phyloP scores from a whole-genome alignment of 2,329 filamentous ascomycete genomes.

The Penicillium sp. region DNA sequence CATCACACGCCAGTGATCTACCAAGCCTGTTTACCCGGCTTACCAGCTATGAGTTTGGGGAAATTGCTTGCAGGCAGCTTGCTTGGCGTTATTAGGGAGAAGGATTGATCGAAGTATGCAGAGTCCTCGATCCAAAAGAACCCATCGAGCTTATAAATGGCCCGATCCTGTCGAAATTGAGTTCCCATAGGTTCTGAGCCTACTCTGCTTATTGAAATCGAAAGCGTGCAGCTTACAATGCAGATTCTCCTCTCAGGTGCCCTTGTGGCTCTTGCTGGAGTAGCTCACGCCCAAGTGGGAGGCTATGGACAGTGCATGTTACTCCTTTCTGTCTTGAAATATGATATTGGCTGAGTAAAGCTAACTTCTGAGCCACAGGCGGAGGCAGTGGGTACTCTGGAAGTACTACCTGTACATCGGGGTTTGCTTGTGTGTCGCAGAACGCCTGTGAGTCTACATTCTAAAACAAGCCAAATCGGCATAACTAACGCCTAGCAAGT shows the following conservation, averaged over 20 bases:
- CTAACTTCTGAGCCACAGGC: constrained; percentile 2
- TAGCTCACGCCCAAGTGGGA: constrained; percentile 15
- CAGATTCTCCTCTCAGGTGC: constrained; percentile 7
- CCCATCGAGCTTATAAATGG: background rate
- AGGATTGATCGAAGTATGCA: background rate
- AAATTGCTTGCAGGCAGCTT: background rate
- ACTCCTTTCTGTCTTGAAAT: background rate
- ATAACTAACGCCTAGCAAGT: constrained; percentile 2
- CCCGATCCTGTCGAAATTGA: background rate
- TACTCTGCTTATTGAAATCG: background rate
- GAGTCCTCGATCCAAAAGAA: background rate
- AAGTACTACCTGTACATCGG: constrained; percentile 14
- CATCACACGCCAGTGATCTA: background rate
- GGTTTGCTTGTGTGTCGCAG: constrained; percentile 18
- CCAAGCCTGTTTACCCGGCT: background rate
- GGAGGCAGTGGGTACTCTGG: constrained; percentile 17
- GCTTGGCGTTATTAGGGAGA: background rate
- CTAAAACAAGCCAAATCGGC: too few relatives aligned
- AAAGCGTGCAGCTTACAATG: constrained; percentile 3
- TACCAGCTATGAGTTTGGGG: background rate
- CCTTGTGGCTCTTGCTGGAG: constrained; percentile 9
- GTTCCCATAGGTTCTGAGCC: background rate
- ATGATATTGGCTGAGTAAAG: background rate
- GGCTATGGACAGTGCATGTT: constrained; percentile 18
- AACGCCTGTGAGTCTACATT: constrained; percentile 12